Base-by-base conservation (phyloP, 1,139 yeast species). In the Nadsonia commutata region DNA sequence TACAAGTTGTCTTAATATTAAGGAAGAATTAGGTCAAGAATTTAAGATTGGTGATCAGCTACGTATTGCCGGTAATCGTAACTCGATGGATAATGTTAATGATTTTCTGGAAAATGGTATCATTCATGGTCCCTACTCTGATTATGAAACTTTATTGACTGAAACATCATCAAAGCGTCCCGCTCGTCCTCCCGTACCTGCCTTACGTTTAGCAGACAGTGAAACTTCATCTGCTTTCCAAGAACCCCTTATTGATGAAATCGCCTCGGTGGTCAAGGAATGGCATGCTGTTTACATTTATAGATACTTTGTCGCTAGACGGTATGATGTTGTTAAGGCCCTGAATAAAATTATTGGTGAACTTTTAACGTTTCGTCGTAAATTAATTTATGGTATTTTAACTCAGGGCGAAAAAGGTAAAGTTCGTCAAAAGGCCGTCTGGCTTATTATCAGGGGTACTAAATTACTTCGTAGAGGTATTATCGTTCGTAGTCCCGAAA, bases 401-500 rank as follows among this genome's bases (percentile, higher is more conserved):
- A 83, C 94, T 1, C 60, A 62, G 18, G 65, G 69, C 46, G 95
- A 85, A 60, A 61, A 64, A 20, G 62, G 63, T 31, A 61, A 66
- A 16, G 76, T 85, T 2, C 70, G 70, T 48, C 80, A 76, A 57
- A 67, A 72, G 38, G 78, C 80, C 21, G 72, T 81, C 5, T 70
- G 73, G 50, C 67, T 78, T 42, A 66, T 83, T 54, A 70, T 77
- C 48, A 76, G 76, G 53, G 74, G 82, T 45, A 72, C 90, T 21
- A 85, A 84, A 62, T 68, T 78, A 48, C 67, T 85, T 52, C 56
- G 60, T 17, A 61, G 78, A 43, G 94, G 84, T 58, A 73, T 80
- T 37, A 74, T 83, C 17, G 95, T 90, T 20, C 80, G 81, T 55
- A 82, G 80, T 56, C 75, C 88, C 1, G 51, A 60, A 19, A 64